phyloP scores from a whole-genome alignment of 305 asterid species.

The Fraxinus sp. region DNA sequence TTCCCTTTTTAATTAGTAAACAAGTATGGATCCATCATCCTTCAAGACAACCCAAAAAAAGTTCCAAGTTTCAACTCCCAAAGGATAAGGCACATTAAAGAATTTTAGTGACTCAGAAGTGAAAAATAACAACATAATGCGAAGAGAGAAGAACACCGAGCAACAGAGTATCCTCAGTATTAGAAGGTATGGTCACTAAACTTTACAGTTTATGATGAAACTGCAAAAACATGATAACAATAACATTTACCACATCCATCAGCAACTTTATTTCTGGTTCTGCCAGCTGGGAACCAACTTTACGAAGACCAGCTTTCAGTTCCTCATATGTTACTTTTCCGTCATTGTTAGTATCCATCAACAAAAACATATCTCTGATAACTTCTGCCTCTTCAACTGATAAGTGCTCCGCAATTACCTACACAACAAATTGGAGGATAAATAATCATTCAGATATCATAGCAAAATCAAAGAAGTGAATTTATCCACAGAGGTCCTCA shows the following conservation, averaged over 20 bases:
- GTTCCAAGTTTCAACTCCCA: neutral
- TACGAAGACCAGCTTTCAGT: slow-evolving; percentile 77
- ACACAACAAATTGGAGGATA: slow-evolving; percentile 23
- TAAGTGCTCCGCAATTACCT: slow-evolving; percentile 96
- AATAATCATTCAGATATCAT: neutral
- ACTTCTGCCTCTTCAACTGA: slow-evolving; percentile 92
- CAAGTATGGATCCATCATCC: neutral
- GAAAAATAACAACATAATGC: neutral
- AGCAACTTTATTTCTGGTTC: slow-evolving; percentile 91
- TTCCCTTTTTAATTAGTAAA: neutral
- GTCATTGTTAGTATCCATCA: slow-evolving; percentile 88
- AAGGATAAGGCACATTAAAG: neutral
- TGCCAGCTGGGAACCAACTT: slow-evolving; percentile 95
- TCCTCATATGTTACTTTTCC: slow-evolving; percentile 91
- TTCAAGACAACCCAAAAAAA: neutral
- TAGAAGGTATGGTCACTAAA: neutral
- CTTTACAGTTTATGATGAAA: neutral
- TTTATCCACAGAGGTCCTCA: neutral
- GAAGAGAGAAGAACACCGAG: neutral
- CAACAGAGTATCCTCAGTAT: neutral
- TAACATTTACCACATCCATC: slow-evolving; percentile 87
- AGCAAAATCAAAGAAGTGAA: neutral
- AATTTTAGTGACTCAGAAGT: neutral
- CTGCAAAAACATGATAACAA: neutral
- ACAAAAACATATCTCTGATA: slow-evolving; percentile 84